Base-by-base conservation (phyloP, 2,329 filamentous ascomycete species). In the Aspergillus arachidicola region DNA sequence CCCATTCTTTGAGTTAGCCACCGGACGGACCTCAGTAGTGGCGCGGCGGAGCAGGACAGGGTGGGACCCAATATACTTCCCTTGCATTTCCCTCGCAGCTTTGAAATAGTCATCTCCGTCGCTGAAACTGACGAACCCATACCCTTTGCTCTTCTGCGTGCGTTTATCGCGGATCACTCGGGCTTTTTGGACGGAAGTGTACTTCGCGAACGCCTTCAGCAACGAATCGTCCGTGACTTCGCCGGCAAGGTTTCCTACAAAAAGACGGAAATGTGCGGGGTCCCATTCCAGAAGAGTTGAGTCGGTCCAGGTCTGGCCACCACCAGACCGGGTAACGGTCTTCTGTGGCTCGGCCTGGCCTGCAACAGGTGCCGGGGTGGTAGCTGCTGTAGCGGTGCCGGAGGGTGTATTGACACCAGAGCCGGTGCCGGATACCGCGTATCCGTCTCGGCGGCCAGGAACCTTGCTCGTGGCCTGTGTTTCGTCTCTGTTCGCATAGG, bases 51-150 rank as follows among this genome's bases (percentile, higher is more conserved):
- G 86, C 30, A 92, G 83, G 32, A 97, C 92, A 0, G 95, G 95
- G 78, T 98, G 95, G 76, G 93, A 97, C 72, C 96, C 94, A 75
- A 99, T 98, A 80, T 99, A 99, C 81, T 99, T 98, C 71, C 94
- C 94, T 73, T 97, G 92, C 95, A 98, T 98, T 81, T 98, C 94
- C 81, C 95, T 93, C 72, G 93, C 94, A 1, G 95, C 94, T 72
- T 92, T 88, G 83, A 99, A 98, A 77, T 96, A 98, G 74, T 97
- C 94, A 77, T 99, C 95, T 34, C 93, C 92, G 75, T 97, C 92
- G 72, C 89, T 91, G 80, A 99, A 98, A 78, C 92, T 95, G 61
- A 99, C 94, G 74, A 99, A 99, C 3, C 95, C 95, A 75, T 92
- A 99, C 0, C 94, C 95, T 76, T 95, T 96, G 73, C 92, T 96